A percentile compares a stretch with the other conserved stretches of the same genome.
Evolutionary conservation across 345 rosid genomes (phyloP).

Genomic region (Rhizophora mangle): DNA sequence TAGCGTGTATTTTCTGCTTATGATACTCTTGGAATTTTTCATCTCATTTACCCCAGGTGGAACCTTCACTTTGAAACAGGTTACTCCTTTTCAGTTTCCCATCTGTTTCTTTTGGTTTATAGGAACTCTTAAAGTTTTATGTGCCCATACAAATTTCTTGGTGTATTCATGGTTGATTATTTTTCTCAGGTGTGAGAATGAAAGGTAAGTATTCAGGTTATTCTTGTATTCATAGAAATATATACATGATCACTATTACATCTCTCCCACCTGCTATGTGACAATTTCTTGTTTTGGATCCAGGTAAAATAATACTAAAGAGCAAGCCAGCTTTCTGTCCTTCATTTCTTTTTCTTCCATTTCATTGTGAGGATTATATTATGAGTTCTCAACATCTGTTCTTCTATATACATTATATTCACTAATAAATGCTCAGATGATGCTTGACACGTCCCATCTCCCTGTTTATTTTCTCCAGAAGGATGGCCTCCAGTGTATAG

Average conservation of each 20-base stretch:
- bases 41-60: background rate
- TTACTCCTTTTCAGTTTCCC: conserved; percentile 2
- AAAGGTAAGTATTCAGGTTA: background rate
- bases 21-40: background rate
- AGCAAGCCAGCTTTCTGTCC: background rate
- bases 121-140: background rate
- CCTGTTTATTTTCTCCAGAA: background rate
- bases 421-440: background rate
- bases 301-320: background rate
- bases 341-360: background rate
- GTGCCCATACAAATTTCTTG: background rate
- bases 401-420: background rate
- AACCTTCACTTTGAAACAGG: background rate
- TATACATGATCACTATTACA: background rate
- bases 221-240: background rate
- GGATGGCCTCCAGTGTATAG: background rate
- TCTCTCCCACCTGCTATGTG: background rate
- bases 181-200: background rate
- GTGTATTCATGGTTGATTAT: background rate
- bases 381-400: background rate
- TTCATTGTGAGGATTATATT: background rate
- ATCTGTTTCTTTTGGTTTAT: conserved; percentile 4
- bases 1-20: background rate
- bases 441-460: background rate
- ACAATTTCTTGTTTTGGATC: background rate